phyloP scores from a whole-genome alignment of 495 filamentous ascomycete species.

The Tuber microsphaerosporum region DNA sequence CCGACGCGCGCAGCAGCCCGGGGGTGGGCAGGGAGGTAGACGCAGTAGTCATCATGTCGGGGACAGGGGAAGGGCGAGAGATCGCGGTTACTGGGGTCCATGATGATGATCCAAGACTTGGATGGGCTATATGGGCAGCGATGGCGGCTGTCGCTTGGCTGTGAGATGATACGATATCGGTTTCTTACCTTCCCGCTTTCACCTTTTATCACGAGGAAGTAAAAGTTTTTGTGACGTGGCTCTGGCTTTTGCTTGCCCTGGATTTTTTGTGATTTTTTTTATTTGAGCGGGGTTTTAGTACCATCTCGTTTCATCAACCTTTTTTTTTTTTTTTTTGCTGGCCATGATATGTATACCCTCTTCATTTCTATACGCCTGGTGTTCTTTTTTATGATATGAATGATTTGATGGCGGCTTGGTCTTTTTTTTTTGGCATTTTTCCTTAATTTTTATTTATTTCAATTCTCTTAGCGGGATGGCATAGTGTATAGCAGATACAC shows the following conservation, averaged over 20 bases:
- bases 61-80: conserved; percentile 6
- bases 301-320: neutral
- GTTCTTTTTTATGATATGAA: neutral
- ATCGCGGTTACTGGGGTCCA: neutral
- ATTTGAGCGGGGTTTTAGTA: neutral
- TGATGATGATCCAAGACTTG: conserved; percentile 1
- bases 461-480: neutral
- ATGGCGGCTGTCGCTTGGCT: neutral
- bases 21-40: conserved; percentile 13
- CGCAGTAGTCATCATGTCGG: conserved; percentile 23
- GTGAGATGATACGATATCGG: neutral
- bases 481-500: neutral
- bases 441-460: neutral
- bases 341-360: neutral
- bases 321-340: neutral
- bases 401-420: neutral
- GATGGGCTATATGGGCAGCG: conserved; percentile 1
- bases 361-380: neutral
- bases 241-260: neutral
- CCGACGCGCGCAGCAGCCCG: conserved; percentile 9
- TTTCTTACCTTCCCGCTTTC: neutral
- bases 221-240: neutral
- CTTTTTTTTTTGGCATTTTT: neutral
- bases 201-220: neutral
- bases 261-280: neutral